These are phyloP conservation scores for Przewalskia tangutica DNA, from an alignment of 257 asterid genomes.

Conservation along the genomic window DNA sequence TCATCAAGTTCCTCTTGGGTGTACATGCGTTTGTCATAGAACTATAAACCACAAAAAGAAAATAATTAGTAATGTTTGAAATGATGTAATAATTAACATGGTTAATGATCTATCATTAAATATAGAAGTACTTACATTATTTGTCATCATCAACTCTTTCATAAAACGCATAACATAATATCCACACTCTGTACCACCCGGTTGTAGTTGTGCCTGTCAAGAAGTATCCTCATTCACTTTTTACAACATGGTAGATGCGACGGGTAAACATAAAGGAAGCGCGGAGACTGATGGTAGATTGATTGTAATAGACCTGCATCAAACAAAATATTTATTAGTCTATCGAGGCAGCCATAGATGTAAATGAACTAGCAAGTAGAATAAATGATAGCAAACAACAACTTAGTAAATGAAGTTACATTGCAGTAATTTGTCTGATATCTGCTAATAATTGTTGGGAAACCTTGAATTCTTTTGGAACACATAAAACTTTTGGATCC, in stretches of 20 bases:
- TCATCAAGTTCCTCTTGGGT: no score
- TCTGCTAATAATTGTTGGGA: neutral
- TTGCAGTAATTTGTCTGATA: neutral
- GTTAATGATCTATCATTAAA: no score
- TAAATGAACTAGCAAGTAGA: neutral
- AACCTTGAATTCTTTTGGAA: neutral
- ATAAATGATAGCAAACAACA: neutral
- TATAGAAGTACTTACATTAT: no score
- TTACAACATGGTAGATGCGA: conserved; percentile 49
- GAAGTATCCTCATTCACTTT: conserved; percentile 47
- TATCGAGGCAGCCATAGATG: neutral
- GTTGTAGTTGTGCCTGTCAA: no score
- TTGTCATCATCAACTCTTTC: no score
- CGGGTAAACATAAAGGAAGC: conserved; percentile 53
- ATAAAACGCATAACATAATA: no score
- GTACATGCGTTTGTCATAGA: no score
- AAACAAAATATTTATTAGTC: conserved; percentile 1
- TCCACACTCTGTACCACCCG: no score
- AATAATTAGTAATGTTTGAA: no score
- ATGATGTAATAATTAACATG: no score
- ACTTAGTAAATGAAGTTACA: neutral
- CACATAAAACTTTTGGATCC: neutral
- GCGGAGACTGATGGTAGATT: no score
- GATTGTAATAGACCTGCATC: conserved; percentile 60
- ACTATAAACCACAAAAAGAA: no score